Evolutionary conservation across 805 yeast species (phyloP), one percentile per base, ranked within the genome.

Genomic region (Ogataea trehalophila): DNA sequence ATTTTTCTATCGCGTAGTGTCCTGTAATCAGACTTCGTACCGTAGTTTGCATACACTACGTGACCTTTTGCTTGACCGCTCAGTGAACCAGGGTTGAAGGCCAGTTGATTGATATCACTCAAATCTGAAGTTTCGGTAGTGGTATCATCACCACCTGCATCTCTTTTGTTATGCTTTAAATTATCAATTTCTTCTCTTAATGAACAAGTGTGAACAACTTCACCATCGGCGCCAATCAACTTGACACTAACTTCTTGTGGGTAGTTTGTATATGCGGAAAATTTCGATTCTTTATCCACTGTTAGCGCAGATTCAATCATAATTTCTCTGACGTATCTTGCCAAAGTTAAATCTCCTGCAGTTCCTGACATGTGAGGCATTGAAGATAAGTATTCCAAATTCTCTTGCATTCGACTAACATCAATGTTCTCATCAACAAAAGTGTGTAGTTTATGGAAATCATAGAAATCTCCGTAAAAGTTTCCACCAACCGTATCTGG

Each of bases 361-460:
- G 97, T 84, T 3, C 98, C 98, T 0, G 97, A 81, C 53, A 85
- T 66, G 62, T 90, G 97, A 3, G 96, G 89, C 81, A 89, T 80
- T 7, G 86, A 77, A 26, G 91, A 81, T 22, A 89, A 61, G 57
- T 87, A 87, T 55, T 86, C 85, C 48, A 85, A 59, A 52, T 83
- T 80, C 41, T 79, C 82, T 57, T 82, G 82, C 64, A 92, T 71
- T 20, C 78, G 64, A 22, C 77, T 74, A 6, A 72, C 63, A 57
- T 81, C 85, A 31, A 87, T 70, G 39, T 76, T 72, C n/a, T 67
- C 63, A 33, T 70, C 68, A 7, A 85, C 70, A 42, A 76, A 76
- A 5, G 69, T 69, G 15, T 74, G 65, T 40, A 91, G 66, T 45
- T 71, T 71, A 1, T 68, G 70, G 23, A 79, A 74, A 60, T 87